Evolutionary conservation across 129 eudicot genomes (phyloP), one percentile per base, ranked within the genome.

Genomic region (Silybum marianum): DNA sequence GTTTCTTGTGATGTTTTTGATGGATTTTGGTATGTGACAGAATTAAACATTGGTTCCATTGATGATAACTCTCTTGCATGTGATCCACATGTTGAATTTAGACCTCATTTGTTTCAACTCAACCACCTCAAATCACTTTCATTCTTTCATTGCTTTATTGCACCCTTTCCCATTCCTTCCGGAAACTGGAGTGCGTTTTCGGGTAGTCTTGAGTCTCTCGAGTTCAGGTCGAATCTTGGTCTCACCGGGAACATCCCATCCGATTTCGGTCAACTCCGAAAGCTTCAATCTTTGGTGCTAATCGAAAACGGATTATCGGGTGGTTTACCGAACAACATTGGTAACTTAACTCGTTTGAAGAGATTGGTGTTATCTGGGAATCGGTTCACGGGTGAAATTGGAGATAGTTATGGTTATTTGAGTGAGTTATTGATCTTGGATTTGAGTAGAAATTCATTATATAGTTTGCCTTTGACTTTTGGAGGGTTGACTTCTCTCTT

Each of bases 11-110:
- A 92, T 73, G 19, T 92, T 32, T 84, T 75, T 73, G 86, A 88
- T 88, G 94, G 88, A 54, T 87, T 86, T 8, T 92, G 97, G 97
- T 90, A 92, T 75, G 97, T 88, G 16, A 92, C 90, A 51, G 87
- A 63, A 21, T 82, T 92, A 36, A 86, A 70, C 69, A 81, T 90
- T 24, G 97, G 97, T 11, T 93, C 91, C 11, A n/a, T 90, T 81
- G 90, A 92, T 73, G 97, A 92, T 30, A 92, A 92, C 76, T 92
- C 97, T 26, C 94, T 90, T 4, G 73, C 44, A 0, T 92, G 97
- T 84, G 86, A 87, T 66, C 60, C 77, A 81, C 75, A 88, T 78
- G 88, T 82, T 13, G 91, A 83, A 54, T 84, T 92, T 39, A 83
- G 73, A 48, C 84, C 90, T 22, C 76, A 88, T 62, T 68, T 92